Evolutionary conservation across 352 stramenopile genomes (phyloP), one percentile per base, ranked within the genome.

Genomic region (Plasmopara muralis): DNA sequence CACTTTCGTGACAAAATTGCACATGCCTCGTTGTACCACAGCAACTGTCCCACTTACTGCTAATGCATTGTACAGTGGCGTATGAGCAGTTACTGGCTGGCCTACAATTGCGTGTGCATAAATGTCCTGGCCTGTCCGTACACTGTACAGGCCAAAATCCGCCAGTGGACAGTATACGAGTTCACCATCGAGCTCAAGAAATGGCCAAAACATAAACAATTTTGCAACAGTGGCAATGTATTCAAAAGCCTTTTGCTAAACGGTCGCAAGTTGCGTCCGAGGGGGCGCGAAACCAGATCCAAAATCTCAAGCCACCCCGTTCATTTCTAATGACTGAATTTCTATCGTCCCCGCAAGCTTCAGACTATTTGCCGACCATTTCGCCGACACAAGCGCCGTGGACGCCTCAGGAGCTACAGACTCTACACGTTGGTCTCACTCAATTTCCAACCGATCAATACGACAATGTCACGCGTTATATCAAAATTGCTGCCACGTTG

Each of bases 381-480:
- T 86, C 77, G 6, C 75, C 77, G 0, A 57, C 68, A 1, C 64
- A 85, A 46, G 57, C 81, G 0, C 48, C 65, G 9, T 91, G 81
- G 81, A 66, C 72, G 6, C 28, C 62, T 0, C 72, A 87, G 30
- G 81, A 91, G 50, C 67, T 88, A 28, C 77, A 91, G 47, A 62
- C 70, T 16, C 63, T 91, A 28, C 75, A 83, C 39, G 48, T 67
- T 30, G 78, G 72, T 6, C 66, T 92, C 44, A 50, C 55, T 0
- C 66, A 78, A 34, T 92, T 82, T 57, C 70, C 74, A 0, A 52
- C 57, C 38, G 71, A 85, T 41, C 53, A 77, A 28, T 85, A 77
- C 55, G 78, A 89, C 53, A 87, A 85, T 47, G 74, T 89, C 44
- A 92, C 81, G n/a, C 72, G 78, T 8, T 92, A 87, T 65, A 87